Conservation (phyloP, 2,329 filamentous ascomycete species). For the Ilyonectria destructans region DNA sequence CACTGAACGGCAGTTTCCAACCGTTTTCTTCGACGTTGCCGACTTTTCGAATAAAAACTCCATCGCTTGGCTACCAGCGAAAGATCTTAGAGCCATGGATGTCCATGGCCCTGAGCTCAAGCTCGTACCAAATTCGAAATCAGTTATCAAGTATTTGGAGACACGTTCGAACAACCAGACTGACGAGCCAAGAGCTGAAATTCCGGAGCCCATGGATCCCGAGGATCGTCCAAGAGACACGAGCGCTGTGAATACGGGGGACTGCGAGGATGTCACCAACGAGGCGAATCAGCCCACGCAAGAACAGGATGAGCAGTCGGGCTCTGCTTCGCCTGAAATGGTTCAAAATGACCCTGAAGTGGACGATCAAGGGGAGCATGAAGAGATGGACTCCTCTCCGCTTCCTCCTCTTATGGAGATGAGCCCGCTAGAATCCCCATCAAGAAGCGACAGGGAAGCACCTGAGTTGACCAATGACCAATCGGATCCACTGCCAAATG, state of each 20-base stretch:
- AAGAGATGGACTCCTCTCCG: background rate
- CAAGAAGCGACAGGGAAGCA: no score
- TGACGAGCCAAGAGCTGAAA: background rate
- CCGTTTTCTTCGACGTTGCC: background rate
- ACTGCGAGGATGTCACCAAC: background rate
- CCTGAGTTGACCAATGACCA: background rate
- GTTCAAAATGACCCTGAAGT: background rate
- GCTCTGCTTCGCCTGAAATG: background rate
- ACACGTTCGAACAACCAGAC: background rate
- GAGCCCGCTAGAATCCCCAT: no score
- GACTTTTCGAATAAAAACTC: background rate
- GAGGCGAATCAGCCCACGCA: background rate
- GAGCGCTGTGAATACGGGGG: no score
- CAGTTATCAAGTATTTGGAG: background rate
- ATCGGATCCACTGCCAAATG: background rate
- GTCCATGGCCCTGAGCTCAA: background rate
- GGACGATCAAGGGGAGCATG: background rate
- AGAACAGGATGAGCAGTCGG: background rate
- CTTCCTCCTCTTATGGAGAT: no score
- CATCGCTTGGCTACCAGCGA: background rate
- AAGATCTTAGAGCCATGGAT: background rate
- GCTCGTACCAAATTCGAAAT: background rate
- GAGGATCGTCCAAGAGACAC: background rate
- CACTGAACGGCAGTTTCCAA: background rate
- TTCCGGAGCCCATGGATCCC: background rate